phyloP scores from a whole-genome alignment of 2,329 filamentous ascomycete species.

The Pyrenophora seminiperda region DNA sequence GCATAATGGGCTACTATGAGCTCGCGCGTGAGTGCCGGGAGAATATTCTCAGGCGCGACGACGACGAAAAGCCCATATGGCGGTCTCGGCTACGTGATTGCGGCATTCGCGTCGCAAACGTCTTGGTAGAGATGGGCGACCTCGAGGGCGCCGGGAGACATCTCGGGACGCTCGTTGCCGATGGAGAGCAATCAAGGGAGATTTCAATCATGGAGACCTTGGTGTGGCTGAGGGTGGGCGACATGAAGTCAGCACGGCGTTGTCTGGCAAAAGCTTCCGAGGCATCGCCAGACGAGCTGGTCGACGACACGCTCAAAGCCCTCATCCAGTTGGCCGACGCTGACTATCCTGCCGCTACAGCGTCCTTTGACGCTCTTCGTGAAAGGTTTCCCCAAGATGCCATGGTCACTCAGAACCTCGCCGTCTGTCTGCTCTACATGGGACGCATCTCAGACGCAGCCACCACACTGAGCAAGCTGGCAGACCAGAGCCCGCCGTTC shows the following conservation, averaged over 20 bases:
- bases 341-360: slow-evolving; percentile 67
- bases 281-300: slow-evolving; percentile 33
- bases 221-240: slow-evolving; percentile 78
- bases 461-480: slow-evolving; percentile 67
- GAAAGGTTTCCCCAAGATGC: slow-evolving; percentile 60
- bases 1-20: slow-evolving; percentile 90
- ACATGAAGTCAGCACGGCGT: slow-evolving; percentile 68
- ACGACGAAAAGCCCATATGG: slow-evolving; percentile 68
- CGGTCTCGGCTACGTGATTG: slow-evolving; percentile 73
- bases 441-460: slow-evolving; percentile 71
- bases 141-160: slow-evolving; percentile 77
- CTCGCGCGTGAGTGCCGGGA: slow-evolving; percentile 77
- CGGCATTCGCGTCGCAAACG: slow-evolving; percentile 67
- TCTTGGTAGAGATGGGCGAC: slow-evolving; percentile 86
- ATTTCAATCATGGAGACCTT: slow-evolving; percentile 60
- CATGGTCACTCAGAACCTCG: slow-evolving; percentile 80
- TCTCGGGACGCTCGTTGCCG: slow-evolving; percentile 62
- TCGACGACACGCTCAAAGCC: slow-evolving; percentile 61
- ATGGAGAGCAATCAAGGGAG: slow-evolving; percentile 19
- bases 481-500: slow-evolving; percentile 65
- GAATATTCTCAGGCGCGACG: slow-evolving; percentile 56
- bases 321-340: slow-evolving; percentile 80
- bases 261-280: slow-evolving; percentile 52
- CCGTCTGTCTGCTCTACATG: slow-evolving; percentile 82
- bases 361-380: slow-evolving; percentile 63